phyloP scores from a whole-genome alignment of 2,329 filamentous ascomycete genomes.

The Colletotrichum incanum region DNA sequence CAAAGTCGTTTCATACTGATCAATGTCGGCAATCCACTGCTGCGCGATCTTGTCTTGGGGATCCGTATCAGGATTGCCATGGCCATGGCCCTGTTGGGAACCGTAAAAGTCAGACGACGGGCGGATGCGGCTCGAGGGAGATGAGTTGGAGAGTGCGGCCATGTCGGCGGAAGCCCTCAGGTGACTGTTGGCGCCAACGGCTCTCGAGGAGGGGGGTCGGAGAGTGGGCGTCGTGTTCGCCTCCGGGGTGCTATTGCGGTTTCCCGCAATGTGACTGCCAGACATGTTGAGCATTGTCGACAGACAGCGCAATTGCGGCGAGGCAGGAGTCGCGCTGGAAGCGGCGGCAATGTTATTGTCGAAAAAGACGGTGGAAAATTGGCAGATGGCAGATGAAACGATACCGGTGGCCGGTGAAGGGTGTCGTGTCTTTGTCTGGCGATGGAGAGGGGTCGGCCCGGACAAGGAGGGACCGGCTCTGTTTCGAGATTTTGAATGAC shows the following conservation, averaged over 20 bases:
- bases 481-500: constrained; percentile 41
- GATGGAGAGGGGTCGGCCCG: constrained; percentile 40
- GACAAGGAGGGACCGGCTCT: constrained; percentile 39
- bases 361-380: constrained; percentile 25
- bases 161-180: constrained; percentile 97
- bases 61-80: constrained; percentile 81
- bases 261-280: constrained; percentile 79
- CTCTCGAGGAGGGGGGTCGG: constrained; percentile 85
- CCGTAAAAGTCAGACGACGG: constrained; percentile 97
- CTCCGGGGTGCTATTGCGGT: constrained; percentile 98
- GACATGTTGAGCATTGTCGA: constrained; percentile 73
- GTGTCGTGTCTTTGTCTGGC: constrained; percentile 41
- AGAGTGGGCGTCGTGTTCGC: constrained; percentile 85
- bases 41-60: constrained; percentile 93
- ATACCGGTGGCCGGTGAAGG: constrained; percentile 36
- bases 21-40: constrained; percentile 99
- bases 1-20: constrained; percentile 98
- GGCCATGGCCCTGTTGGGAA: constrained; percentile 76
- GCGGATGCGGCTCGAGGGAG: constrained; percentile 84
- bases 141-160: constrained; percentile 81
- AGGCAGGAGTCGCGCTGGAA: constrained; percentile 22
- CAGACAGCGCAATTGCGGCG: constrained; percentile 38
- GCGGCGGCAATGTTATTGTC: constrained; percentile 30
- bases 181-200: constrained; percentile 84
- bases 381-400: constrained; percentile 39